Base-by-base conservation (phyloP, 192 early-diverging fungal genomes). In the Gorgonomyces haynaldii region DNA sequence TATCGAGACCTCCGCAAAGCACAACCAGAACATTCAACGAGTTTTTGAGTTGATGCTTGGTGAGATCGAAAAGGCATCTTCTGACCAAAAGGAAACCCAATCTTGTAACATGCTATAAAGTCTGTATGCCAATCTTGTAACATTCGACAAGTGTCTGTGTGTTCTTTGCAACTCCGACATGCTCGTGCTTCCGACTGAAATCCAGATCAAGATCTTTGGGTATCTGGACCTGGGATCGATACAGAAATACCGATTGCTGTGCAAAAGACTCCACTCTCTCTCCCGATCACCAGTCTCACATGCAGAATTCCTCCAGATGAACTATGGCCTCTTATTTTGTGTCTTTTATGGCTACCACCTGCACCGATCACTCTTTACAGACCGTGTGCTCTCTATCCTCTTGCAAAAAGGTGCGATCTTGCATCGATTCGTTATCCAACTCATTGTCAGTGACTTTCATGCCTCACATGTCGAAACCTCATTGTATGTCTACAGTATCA, bases 1-100 rank as follows among this genome's bases (percentile, higher is more conserved):
- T 42, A 69, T 91, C 37, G 95, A 98, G 60, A 80, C 85, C 6
- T 89, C 85, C 15, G 95, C 95, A 0, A 95, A 93, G 59, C 80
- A 84, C 44, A 88, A 91, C 54, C 77, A 83, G 36, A 95, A 93
- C 54, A 88, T 96, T 63, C 71, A 69, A 23, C 69, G 80, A 53
- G 76, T 85, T 17, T 91, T 91, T 59, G 84, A 91, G 54, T 50
- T 81, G n/a, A 77, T 86, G 73, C 77, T 91, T 44, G 67, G 62
- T 37, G 79, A 85, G 60, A 88, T 91, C 53, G 88, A 91, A 64
- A 85, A 87, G 64, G 64, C 63, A 24, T 69, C 70, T 24, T 57
- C 52, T 2, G 80, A 73, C 13, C 66, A 72, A 9, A 66, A 9
- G 72, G 26, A 64, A 70, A 24, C 72, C 76, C 57, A 65, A 67